Evolutionary conservation across 129 eudicot species (phyloP).

Genomic region (Flaveria ramosissima): DNA sequence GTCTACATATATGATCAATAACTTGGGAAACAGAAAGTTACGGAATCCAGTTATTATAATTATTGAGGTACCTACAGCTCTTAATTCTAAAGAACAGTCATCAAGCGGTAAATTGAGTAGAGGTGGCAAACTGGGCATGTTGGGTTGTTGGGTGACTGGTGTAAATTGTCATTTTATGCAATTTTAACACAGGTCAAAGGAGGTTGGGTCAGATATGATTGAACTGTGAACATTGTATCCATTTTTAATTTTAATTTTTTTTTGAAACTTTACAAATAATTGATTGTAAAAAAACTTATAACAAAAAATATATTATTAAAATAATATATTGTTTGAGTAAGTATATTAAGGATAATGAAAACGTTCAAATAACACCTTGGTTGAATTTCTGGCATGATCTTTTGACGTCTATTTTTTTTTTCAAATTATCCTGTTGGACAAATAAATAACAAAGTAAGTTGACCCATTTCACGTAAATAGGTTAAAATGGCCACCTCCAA

Average conservation of each 20-base stretch:
- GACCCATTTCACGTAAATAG: not conserved
- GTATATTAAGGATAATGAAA: not conserved
- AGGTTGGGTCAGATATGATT: not conserved
- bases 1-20: not conserved
- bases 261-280: not conserved
- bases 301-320: not conserved
- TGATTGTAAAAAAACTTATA: not conserved
- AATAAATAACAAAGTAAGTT: not conserved
- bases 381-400: not conserved
- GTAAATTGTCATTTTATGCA: not conserved
- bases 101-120: not conserved
- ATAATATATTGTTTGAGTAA: not conserved
- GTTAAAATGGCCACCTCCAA: not conserved
- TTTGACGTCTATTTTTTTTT: not conserved
- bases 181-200: not conserved
- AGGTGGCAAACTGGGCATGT: constrained; percentile 10
- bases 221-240: not conserved
- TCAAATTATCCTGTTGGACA: not conserved
- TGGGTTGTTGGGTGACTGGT: not conserved
- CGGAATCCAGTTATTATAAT: not conserved
- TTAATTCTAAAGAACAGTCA: not conserved
- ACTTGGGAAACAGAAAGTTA: not conserved
- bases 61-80: not conserved
- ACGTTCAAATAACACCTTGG: not conserved
- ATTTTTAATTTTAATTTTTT: no score